Percentiles rank a stretch among this genome's conserved stretches.
phyloP scores from a whole-genome alignment of 108 stramenopile genomes.

The Pseudonitzschia delicatissima region DNA sequence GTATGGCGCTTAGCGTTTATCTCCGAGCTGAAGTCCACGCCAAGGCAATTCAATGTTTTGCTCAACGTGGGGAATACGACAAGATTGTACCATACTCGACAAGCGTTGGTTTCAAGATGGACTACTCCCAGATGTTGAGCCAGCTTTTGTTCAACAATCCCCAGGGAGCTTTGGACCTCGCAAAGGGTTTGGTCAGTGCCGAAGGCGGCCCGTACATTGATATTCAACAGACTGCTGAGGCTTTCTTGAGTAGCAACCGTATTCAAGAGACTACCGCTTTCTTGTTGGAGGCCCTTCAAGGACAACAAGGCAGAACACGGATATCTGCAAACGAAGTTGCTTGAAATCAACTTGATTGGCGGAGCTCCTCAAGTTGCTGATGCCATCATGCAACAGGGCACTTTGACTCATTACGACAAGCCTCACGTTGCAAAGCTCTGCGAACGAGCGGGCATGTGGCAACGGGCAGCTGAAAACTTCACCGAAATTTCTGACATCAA shows the following conservation, averaged over 20 bases:
- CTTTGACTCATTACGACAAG: conserved; percentile 97
- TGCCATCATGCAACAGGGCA: conserved; percentile 98
- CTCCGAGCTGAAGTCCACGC: conserved; percentile 92
- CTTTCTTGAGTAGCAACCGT: conserved; percentile 94
- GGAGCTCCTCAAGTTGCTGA: conserved; percentile 99
- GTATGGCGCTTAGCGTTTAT: conserved; percentile 98
- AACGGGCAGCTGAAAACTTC: conserved; percentile 99
- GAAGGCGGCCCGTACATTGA: conserved; percentile 94
- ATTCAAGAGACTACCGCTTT: conserved; percentile 98
- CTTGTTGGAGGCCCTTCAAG: conserved; percentile 96
- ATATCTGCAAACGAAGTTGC: conserved; percentile 98
- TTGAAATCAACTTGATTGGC: conserved; percentile 99
- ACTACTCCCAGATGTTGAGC: conserved; percentile 96
- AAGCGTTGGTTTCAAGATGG: conserved; percentile 93
- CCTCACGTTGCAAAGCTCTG: conserved; percentile 97
- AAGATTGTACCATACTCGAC: conserved; percentile 98
- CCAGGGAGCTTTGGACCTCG: conserved; percentile 96
- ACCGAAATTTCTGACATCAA: conserved; percentile 98
- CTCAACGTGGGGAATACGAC: conserved; percentile 97
- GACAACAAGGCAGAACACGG: conserved; percentile 98
- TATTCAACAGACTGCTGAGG: conserved; percentile 95
- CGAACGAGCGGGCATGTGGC: conserved; percentile 97
- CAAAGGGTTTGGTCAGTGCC: conserved; percentile 92
- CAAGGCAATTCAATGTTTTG: conserved; percentile 99
- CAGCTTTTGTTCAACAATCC: conserved; percentile 97